Base-by-base conservation (phyloP, 2,329 filamentous ascomycete genomes). In the Alternaria solani region DNA sequence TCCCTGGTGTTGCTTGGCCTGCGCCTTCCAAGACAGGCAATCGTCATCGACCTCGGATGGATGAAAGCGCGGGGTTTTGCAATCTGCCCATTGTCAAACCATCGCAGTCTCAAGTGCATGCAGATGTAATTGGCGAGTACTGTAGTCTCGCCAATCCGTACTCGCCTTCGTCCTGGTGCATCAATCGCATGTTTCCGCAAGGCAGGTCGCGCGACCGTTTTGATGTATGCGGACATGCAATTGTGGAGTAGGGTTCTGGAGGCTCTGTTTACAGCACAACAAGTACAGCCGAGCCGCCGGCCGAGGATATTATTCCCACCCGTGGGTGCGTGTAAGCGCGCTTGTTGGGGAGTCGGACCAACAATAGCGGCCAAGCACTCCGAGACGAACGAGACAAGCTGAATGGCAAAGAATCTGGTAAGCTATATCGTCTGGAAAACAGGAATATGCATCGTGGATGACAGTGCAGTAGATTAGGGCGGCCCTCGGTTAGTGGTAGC, bases 1-100 rank as follows among this genome's bases (percentile, higher is more conserved):
- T 64, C 69, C 61, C 60, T 53, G 55, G 60, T 57, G 57, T 54
- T 51, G 59, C 66, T 70, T 71, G 65, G 65, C 63, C 51, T 57
- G 51, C 38, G 32, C 52, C 41, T 58, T 47, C 64, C 58, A 64
- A 65, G 61, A 55, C 32, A 26, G 47, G 48, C 20, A 26, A 47
- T 67, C 68, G 68, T 71, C 67, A 70, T 69, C 28, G 28, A 59
- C 7, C 25, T 44, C 39, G 55, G 48, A 58, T 36, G 56, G 32
- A 41, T 42, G 26, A 57, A 30, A 38, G 48, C 23, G 55, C 44
- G 36, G 44, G 43, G 43, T 55, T 30, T 26, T 36, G 32, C 32
- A 36, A 23, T 48, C 55, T 54, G 48, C 38, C 56, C 23, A 32
- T 46, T 55, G 56, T 46, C 56, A 59, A 57, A 57, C 54, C 48